These are phyloP conservation scores for Leccinum obscurum DNA, from an alignment of 768 basidiomycete species.

Conservation along the genomic window DNA sequence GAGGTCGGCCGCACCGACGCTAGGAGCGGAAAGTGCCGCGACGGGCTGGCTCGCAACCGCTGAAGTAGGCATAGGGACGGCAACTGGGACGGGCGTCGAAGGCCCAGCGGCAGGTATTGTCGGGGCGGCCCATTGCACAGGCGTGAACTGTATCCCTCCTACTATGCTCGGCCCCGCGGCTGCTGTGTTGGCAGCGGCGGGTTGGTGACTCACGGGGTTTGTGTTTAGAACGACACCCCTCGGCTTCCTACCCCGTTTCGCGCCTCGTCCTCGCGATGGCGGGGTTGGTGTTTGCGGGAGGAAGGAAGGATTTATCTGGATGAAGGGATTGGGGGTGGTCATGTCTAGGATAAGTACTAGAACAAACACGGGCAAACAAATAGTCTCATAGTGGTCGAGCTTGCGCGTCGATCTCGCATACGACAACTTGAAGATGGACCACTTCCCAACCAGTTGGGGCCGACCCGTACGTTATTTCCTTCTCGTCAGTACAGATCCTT, in stretches of 20 bases:
- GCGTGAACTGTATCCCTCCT: slow-evolving; percentile 27
- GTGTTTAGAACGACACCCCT: slow-evolving; percentile 16
- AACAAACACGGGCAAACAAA: slow-evolving; percentile 22
- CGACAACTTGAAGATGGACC: slow-evolving; percentile 57
- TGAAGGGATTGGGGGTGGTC: slow-evolving; percentile 23
- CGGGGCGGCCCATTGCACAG: slow-evolving; percentile 41
- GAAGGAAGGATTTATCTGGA: slow-evolving; percentile 23
- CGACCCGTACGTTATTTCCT: slow-evolving; percentile 54
- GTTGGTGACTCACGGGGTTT: slow-evolving; percentile 15
- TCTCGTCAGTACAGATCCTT: background rate
- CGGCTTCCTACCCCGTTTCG: slow-evolving; percentile 29
- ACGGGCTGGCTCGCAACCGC: slow-evolving; percentile 12
- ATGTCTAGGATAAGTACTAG: slow-evolving; percentile 8
- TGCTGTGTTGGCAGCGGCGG: background rate
- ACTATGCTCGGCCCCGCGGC: background rate
- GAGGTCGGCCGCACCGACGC: slow-evolving; percentile 5
- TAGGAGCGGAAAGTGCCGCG: background rate
- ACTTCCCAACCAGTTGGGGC: slow-evolving; percentile 85
- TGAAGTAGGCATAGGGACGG: slow-evolving; percentile 1
- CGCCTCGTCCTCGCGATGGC: slow-evolving; percentile 26
- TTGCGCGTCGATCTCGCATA: slow-evolving; percentile 18
- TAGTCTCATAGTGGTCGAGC: slow-evolving; percentile 24
- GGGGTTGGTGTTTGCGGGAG: slow-evolving; percentile 25
- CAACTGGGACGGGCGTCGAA: slow-evolving; percentile 13
- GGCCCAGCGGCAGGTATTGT: slow-evolving; percentile 10